phyloP scores from a whole-genome alignment of 1,139 yeast genomes.

The Blastobotrys proliferans region DNA sequence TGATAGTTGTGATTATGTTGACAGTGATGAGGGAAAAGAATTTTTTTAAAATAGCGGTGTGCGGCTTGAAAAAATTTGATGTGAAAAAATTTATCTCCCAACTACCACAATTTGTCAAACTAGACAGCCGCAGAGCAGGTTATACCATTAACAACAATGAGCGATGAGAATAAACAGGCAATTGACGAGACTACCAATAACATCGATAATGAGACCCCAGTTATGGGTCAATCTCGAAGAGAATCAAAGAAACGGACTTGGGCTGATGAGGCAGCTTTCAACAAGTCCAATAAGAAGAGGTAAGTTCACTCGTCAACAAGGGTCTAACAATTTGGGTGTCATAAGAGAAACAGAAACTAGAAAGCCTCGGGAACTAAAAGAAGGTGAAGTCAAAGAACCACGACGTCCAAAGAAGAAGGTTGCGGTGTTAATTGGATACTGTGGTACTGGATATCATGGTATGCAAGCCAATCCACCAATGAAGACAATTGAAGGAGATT shows the following conservation, averaged over 20 bases:
- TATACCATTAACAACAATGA: too few relatives aligned
- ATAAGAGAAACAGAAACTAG: constrained; percentile 14
- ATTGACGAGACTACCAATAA: too few relatives aligned
- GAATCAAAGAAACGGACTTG: constrained; percentile 5
- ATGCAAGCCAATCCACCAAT: constrained; percentile 94
- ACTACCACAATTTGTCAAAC: too few relatives aligned
- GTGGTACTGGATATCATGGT: constrained; percentile 98
- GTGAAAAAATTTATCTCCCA: too few relatives aligned
- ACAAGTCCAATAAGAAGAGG: constrained; percentile 9
- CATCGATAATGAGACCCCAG: too few relatives aligned
- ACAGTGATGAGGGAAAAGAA: not conserved
- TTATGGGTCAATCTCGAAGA: too few relatives aligned
- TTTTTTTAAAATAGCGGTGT: not conserved
- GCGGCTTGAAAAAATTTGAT: constrained; percentile 1
- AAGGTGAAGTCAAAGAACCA: constrained; percentile 38
- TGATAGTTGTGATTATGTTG: not conserved
- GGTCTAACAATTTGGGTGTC: not conserved
- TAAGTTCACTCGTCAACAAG: constrained; percentile 2
- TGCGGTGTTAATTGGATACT: constrained; percentile 90
- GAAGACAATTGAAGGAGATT: constrained; percentile 87
- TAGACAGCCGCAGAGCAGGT: too few relatives aligned
- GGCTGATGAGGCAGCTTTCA: not conserved
- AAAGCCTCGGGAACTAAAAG: constrained; percentile 22
- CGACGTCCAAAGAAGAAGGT: constrained; percentile 81
- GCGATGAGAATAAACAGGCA: too few relatives aligned